These are phyloP conservation scores for Psilocybe cyanescens DNA, from an alignment of 768 basidiomycete genomes.

Conservation along the genomic window DNA sequence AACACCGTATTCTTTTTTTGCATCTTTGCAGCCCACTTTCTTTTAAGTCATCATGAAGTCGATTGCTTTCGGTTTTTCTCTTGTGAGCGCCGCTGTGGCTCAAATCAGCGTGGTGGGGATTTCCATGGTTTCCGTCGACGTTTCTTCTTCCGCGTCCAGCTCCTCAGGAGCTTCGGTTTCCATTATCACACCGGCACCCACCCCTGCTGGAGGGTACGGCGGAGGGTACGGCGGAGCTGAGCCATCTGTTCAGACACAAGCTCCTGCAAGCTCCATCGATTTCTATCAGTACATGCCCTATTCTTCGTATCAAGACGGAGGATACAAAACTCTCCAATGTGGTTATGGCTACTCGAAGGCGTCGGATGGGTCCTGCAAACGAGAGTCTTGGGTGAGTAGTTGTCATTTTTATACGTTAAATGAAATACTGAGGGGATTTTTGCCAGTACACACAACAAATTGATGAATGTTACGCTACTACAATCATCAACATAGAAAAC, in stretches of 20 bases:
- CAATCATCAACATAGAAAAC: conserved; percentile 54
- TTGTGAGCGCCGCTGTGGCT: conserved; percentile 60
- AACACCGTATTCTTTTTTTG: conserved; percentile 40
- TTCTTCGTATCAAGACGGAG: conserved; percentile 59
- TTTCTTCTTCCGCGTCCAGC: conserved; percentile 20
- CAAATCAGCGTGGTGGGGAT: conserved; percentile 54
- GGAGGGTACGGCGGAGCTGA: conserved; percentile 30
- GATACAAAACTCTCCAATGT: conserved; percentile 68
- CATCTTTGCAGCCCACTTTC: conserved; percentile 45
- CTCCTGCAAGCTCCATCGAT: conserved; percentile 35
- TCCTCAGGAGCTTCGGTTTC: conserved; percentile 9
- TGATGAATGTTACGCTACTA: conserved; percentile 65
- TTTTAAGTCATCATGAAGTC: conserved; percentile 62
- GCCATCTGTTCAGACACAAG: conserved; percentile 38
- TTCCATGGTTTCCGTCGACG: conserved; percentile 39
- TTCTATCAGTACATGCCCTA: conserved; percentile 61
- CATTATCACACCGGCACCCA: conserved; percentile 25
- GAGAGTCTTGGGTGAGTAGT: conserved; percentile 60
- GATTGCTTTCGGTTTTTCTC: conserved; percentile 59
- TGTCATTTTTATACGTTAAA: not conserved
- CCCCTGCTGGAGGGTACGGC: conserved; percentile 18
- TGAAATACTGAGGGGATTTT: not conserved
- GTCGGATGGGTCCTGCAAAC: conserved; percentile 56
- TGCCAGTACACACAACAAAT: conserved; percentile 38
- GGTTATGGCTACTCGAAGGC: conserved; percentile 71